A percentile compares a stretch with the other conserved stretches of the same genome.
Evolutionary conservation across 768 basidiomycete genomes (phyloP).

Genomic region (Tylopilus cervinicoccineus): DNA sequence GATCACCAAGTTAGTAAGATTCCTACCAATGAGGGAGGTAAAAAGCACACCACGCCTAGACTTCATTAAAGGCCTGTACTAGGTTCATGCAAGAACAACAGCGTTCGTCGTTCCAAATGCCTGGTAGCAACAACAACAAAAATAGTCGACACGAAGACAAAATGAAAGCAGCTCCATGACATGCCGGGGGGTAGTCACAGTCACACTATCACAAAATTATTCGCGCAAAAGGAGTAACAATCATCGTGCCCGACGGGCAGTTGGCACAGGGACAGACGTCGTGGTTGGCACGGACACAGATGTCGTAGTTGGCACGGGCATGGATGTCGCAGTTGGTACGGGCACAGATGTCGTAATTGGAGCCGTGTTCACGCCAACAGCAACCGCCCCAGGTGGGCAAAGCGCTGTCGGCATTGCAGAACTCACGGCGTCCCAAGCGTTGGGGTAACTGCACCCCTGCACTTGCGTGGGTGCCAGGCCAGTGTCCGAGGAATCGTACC

Average conservation of each 20-base stretch:
- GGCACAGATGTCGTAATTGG: background rate
- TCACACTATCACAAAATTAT: background rate
- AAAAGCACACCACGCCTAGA: constrained; percentile 10
- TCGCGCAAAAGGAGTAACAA: background rate
- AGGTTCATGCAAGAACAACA: constrained; percentile 1
- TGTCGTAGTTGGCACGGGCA: too few relatives aligned
- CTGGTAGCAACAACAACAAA: background rate
- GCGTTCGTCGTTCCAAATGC: background rate
- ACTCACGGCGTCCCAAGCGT: constrained; percentile 57
- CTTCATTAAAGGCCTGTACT: background rate
- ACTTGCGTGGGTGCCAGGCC: constrained; percentile 53
- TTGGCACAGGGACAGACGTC: too few relatives aligned
- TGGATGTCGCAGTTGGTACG: background rate
- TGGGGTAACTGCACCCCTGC: constrained; percentile 60
- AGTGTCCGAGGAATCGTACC: constrained; percentile 53
- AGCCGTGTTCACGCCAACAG: background rate
- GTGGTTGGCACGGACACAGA: too few relatives aligned
- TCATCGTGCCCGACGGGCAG: constrained; percentile 7
- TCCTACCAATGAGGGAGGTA: background rate
- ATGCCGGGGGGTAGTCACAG: background rate
- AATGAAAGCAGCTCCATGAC: background rate
- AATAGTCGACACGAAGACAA: background rate
- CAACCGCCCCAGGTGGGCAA: constrained; percentile 29
- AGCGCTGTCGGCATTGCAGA: constrained; percentile 44
- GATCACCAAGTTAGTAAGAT: constrained; percentile 2